These are phyloP conservation scores for Rhododendron vialii DNA, from an alignment of 148 eudicot genomes.

Conservation along the genomic window DNA sequence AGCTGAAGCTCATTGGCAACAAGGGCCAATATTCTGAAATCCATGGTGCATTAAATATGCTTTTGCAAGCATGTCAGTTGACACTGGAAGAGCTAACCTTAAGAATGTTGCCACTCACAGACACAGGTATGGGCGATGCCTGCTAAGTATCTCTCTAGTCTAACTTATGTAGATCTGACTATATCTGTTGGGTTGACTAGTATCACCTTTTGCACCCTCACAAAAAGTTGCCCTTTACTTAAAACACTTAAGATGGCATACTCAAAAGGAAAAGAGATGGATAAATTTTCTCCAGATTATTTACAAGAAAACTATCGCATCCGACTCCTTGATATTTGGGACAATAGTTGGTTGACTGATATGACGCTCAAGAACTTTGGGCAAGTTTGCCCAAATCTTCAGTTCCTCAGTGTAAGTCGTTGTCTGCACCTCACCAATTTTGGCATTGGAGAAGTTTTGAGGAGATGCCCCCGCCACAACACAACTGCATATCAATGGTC, in stretches of 20 bases:
- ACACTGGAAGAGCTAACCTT: not conserved
- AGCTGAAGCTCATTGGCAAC: not conserved
- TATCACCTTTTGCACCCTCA: not conserved
- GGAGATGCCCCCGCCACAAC: no score
- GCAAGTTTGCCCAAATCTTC: no score
- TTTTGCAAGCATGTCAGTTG: not conserved
- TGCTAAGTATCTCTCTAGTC: not conserved
- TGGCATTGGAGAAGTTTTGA: no score
- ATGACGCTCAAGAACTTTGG: not conserved
- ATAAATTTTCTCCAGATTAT: no score
- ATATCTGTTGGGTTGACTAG: not conserved
- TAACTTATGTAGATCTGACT: not conserved
- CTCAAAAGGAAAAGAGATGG: no score
- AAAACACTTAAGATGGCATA: not conserved
- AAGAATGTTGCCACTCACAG: not conserved
- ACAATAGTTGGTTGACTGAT: not conserved
- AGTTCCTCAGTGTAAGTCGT: no score
- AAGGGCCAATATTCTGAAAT: not conserved
- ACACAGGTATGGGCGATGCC: not conserved
- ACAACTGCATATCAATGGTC: no score
- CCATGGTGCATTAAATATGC: not conserved
- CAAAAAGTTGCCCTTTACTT: not conserved
- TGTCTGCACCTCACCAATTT: no score
- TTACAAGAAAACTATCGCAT: no score
- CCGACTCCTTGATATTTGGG: not conserved